phyloP scores from a whole-genome alignment of 2,329 filamentous ascomycete genomes.

The Fusarium sacchari region DNA sequence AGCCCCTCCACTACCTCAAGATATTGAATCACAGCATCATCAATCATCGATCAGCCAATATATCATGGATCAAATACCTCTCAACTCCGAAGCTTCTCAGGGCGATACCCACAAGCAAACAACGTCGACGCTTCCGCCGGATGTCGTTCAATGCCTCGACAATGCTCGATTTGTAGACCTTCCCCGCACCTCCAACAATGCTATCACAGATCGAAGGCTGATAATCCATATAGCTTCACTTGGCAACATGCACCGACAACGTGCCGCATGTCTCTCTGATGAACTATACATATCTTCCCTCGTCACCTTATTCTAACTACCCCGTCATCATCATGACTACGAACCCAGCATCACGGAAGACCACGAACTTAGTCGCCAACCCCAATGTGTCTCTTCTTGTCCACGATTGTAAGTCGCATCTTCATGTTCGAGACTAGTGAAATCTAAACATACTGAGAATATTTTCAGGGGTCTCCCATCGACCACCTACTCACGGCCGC shows the following conservation, averaged over 20 bases:
- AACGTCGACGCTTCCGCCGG: conserved; percentile 76
- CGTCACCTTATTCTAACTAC: conserved; percentile 72
- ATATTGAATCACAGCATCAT: conserved; percentile 15
- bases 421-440: background rate
- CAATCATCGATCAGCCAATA: conserved; percentile 12
- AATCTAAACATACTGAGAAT: background rate
- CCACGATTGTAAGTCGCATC: conserved; percentile 75
- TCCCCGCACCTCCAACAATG: conserved; percentile 25
- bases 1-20: conserved; percentile 12
- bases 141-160: conserved; percentile 90
- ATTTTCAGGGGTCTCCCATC: conserved; percentile 80
- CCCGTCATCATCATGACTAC: conserved; percentile 97
- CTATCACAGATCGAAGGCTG: conserved; percentile 7
- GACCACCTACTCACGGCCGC: conserved; percentile 78
- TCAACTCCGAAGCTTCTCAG: conserved; percentile 80
- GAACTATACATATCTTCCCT: conserved; percentile 98
- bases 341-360: conserved; percentile 81
- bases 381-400: conserved; percentile 93
- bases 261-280: conserved; percentile 94
- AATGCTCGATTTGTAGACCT: conserved; percentile 89
- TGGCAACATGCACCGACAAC: conserved; percentile 87
- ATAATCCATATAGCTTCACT: conserved; percentile 75
- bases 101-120: conserved; percentile 76
- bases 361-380: conserved; percentile 83
- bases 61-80: conserved; percentile 71